Evolutionary conservation across 805 yeast genomes (phyloP), one percentile per base, ranked within the genome.

Genomic region (Komagataella populi): DNA sequence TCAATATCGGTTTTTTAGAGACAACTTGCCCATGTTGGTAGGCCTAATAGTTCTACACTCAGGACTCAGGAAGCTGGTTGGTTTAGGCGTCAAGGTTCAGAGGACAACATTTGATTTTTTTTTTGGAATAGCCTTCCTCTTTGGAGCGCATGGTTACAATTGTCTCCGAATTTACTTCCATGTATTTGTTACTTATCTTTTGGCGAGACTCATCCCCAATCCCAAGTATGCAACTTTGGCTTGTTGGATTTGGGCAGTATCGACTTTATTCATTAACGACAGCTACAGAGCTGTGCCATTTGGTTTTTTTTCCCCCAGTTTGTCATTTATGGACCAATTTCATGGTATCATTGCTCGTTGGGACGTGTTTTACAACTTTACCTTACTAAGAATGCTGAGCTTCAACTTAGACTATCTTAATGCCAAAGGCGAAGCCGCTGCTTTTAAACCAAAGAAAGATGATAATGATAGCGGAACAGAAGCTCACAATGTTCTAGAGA

Each of bases 301-400:
- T 48, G 82, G 78, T 0, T 58, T 61, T 7, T 47, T 80, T 6
- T 59, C 62, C 50, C 60, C 72, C 0, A 54, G 58, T 1, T 63
- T 86, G n/a, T 62, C 70, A 0, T 67, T 76, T 44, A 64, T 86
- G 57, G 96, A 88, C 59, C 74, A 76, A 0, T 83, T 77, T 57
- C 74, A 76, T 48, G 97, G 98, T 0, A 74, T 90, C 12, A 82
- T 93, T 54, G 73, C 80, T 16, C 75, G 98, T 59, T 93, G 99
- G 99, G 97, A 93, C 62, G 97, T 93, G 3, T 87, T 86, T 59
- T 93, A 81, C 73, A 93, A 93, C 67, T 89, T 95, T 66, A 84
- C 96, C 1, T 69, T 91, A 54, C 72, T 93, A 51, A 76, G 97
- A 60, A 79, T 89, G 75, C 68, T 93, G 48, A 87, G 96, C 53